Conservation (phyloP, 805 yeast species). For the Myxozyma monticola region DNA sequence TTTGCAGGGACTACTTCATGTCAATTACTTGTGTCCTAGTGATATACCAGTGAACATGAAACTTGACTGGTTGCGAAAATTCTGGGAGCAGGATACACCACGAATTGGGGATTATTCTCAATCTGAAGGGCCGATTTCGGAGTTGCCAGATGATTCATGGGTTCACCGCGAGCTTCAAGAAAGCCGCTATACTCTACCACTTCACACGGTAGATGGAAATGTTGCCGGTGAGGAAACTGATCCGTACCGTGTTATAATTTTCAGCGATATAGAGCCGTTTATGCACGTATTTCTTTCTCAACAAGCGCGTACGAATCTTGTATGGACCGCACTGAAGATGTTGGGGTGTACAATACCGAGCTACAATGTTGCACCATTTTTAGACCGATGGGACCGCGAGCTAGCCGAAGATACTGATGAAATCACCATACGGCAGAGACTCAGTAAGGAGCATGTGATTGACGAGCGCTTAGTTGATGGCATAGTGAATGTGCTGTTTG, state of each 20-base stretch:
- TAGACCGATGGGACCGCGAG: slow-evolving; percentile 11
- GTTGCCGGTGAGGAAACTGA: slow-evolving; percentile 11
- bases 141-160: background rate
- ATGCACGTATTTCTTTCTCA: slow-evolving; percentile 11
- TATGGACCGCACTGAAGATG: slow-evolving; percentile 26
- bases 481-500: slow-evolving; percentile 1
- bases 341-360: slow-evolving; percentile 21
- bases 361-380: background rate
- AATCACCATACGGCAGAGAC: no score
- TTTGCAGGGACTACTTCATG: slow-evolving; percentile 31
- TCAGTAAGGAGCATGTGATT: background rate
- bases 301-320: slow-evolving; percentile 3
- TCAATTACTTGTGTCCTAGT: slow-evolving; percentile 19
- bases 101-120: slow-evolving; percentile 30
- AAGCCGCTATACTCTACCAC: slow-evolving; percentile 1
- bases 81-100: slow-evolving; percentile 31
- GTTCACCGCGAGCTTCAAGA: background rate
- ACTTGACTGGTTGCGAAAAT: slow-evolving; percentile 13
- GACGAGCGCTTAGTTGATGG: slow-evolving; percentile 2
- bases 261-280: slow-evolving; percentile 28
- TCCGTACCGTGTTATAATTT: slow-evolving; percentile 28
- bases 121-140: background rate
- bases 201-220: background rate
- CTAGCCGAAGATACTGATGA: background rate
- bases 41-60: background rate